Evolutionary conservation across 2,329 filamentous ascomycete genomes (phyloP), one percentile per base, ranked within the genome.

Genomic region (Cercospora sp.): DNA sequence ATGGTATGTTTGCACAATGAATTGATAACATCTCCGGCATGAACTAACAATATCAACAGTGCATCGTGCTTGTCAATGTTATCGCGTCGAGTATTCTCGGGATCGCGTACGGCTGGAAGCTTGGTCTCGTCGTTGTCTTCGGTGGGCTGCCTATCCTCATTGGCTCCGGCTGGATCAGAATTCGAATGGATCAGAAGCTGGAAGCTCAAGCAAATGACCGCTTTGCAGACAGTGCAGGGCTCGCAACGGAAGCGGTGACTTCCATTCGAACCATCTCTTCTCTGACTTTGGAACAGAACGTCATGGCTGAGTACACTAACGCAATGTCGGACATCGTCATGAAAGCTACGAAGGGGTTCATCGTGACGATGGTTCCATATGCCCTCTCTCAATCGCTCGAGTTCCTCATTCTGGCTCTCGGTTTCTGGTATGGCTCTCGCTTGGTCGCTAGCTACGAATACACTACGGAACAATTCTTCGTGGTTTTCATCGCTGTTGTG

Each of bases 401-500:
- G 49, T 79, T 77, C 63, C 63, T 77, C 5, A 71, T 76, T 24
- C 69, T 77, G 63, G 76, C 72, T 16, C 71, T 79, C 24, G 78
- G 76, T 1, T 80, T 80, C 73, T 80, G 79, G 79, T 76, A 74
- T 58, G 79, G 79, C 2, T 75, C 74, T 3, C 72, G 72, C 28
- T 72, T 80, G 6, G 71, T 80, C 30, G 72, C 75, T 5, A 74
- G 68, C 45, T 72, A 74, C 12, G 76, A 80, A 53, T 80, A 80
- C 71, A 74, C 72, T 5, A 73, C 72, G 5, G 68, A 79, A 3
- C 77, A 84, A 21, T 88, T 88, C 74, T 88, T 87, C 73, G 82
- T 86, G 1, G 82, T 86, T 32, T 91, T 90, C 77, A 88, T 90
- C 77, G 87, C 89, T 0, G 70, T 75, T 8, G 85, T 91, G 30